Evolutionary conservation across 768 basidiomycete species (phyloP), one percentile per base, ranked within the genome.

Genomic region (Trametes elegans): DNA sequence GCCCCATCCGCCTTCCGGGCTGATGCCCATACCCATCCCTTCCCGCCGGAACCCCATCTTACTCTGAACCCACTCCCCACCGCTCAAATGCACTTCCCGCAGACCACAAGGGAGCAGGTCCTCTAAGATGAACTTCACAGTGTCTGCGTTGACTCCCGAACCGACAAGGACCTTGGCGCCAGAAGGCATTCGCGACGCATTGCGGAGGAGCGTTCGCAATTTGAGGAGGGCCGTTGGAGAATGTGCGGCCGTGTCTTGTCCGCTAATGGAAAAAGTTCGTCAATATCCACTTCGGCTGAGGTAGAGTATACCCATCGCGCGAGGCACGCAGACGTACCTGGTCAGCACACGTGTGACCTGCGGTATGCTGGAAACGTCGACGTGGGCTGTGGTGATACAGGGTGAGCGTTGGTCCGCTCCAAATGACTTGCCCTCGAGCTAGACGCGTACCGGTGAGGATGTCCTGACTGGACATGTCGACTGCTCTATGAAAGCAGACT

Each of bases 401-500:
- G 35, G 16, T 49, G 6, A 39, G 3, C 42, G 23, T 19, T 21
- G 16, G 41, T 18, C 11, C 10, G 7, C 24, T 10, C 29, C 24
- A 16, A 26, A 38, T 23, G 21, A 21, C n/a, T n/a, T n/a, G n/a
- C n/a, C n/a, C n/a, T n/a, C n/a, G n/a, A 21, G 8, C 34, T 14
- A n/a, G 23, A 23, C 36, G 13, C 65, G 34, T 59, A 83, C 88
- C 86, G 70, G 78, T 72, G 36, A 75, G 69, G 3, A 78, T 64
- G 60, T 85, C 76, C 44, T 68, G 67, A 13, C 81, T 79, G 10
- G 41, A 32, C 86, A 92, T 83, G 61, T 91, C 90, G 58, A 90
- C 84, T 27, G 88, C 89, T 50, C 88, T 75, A 64, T 90, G 88
- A 66, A 90, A 90, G 60, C 86, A 88, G 38, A 87, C 89, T 90